Evolutionary conservation across 805 yeast genomes (phyloP).

Genomic region (Wickerhamomyces bisporus): DNA sequence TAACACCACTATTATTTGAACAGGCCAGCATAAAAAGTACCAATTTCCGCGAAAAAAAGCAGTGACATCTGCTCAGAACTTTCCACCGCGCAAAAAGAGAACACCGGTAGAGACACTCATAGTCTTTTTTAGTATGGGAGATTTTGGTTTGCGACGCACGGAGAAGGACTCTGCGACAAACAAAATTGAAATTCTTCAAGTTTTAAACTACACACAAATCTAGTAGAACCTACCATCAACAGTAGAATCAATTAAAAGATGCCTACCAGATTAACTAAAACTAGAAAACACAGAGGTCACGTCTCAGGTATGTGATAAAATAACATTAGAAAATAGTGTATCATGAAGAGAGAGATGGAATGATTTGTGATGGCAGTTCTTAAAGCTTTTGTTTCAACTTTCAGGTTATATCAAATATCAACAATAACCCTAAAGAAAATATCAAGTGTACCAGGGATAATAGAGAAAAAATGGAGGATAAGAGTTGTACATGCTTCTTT

Average conservation of each 20-base stretch:
- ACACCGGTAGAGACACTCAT: slow-evolving; percentile 1
- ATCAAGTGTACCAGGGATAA: too few relatives aligned
- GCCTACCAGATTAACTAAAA: slow-evolving; percentile 99
- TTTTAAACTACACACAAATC: background rate
- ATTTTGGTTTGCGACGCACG: slow-evolving; percentile 5
- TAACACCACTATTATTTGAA: background rate
- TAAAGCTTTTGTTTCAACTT: background rate
- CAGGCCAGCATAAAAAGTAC: background rate
- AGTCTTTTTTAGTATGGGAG: background rate
- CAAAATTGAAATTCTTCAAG: slow-evolving; percentile 19
- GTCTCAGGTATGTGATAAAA: slow-evolving; percentile 81
- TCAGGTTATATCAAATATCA: too few relatives aligned
- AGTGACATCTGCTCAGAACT: too few relatives aligned
- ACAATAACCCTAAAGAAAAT: too few relatives aligned
- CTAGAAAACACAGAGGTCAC: slow-evolving; percentile 99
- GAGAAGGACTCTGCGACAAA: slow-evolving; percentile 10
- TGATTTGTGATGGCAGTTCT: background rate
- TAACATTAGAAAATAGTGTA: too few relatives aligned
- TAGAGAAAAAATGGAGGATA: too few relatives aligned
- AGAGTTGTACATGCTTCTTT: too few relatives aligned
- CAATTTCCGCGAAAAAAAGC: background rate
- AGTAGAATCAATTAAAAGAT: slow-evolving; percentile 41
- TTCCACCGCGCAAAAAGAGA: too few relatives aligned
- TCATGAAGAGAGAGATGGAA: background rate
- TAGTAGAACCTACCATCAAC: slow-evolving; percentile 5